phyloP scores from a whole-genome alignment of 2,329 filamentous ascomycete species.

The Diaporthe citriasiana region DNA sequence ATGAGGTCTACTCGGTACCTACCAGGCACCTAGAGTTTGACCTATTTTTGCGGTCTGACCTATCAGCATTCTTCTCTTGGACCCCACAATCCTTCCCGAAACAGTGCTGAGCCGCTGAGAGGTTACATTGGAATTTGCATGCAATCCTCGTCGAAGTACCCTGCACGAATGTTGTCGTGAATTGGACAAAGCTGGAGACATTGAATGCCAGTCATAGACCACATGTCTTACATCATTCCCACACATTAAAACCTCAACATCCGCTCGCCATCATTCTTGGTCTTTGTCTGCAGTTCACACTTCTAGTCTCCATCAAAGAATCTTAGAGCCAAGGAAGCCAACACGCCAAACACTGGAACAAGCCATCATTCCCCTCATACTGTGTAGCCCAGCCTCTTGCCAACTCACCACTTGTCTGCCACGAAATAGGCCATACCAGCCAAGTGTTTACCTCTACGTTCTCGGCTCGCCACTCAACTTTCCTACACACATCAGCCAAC shows the following conservation, averaged over 20 bases:
- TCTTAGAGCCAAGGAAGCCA: slow-evolving; percentile 13
- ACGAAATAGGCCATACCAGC: background rate
- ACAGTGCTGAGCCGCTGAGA: slow-evolving; percentile 24
- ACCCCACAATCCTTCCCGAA: slow-evolving; percentile 30
- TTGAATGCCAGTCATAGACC: slow-evolving; percentile 14
- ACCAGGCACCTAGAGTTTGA: slow-evolving; percentile 16
- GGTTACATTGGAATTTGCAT: slow-evolving; percentile 26
- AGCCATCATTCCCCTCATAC: slow-evolving; percentile 9
- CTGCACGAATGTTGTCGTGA: background rate
- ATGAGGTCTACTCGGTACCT: background rate
- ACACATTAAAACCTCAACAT: slow-evolving; percentile 2
- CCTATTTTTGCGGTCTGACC: slow-evolving; percentile 23
- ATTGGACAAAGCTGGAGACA: slow-evolving; percentile 21
- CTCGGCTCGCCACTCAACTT: background rate
- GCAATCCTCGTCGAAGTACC: slow-evolving; percentile 16
- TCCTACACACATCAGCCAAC: background rate
- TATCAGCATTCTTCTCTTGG: slow-evolving; percentile 19
- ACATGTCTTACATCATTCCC: slow-evolving; percentile 6
- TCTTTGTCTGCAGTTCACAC: background rate
- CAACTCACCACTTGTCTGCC: slow-evolving; percentile 3
- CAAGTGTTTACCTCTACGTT: background rate
- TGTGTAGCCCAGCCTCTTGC: slow-evolving; percentile 8
- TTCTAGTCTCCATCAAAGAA: background rate
- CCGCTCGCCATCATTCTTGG: background rate
- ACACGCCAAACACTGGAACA: slow-evolving; percentile 10